These are phyloP conservation scores for Hippophae tibetana DNA, from an alignment of 306 rosid species.

Conservation along the genomic window DNA sequence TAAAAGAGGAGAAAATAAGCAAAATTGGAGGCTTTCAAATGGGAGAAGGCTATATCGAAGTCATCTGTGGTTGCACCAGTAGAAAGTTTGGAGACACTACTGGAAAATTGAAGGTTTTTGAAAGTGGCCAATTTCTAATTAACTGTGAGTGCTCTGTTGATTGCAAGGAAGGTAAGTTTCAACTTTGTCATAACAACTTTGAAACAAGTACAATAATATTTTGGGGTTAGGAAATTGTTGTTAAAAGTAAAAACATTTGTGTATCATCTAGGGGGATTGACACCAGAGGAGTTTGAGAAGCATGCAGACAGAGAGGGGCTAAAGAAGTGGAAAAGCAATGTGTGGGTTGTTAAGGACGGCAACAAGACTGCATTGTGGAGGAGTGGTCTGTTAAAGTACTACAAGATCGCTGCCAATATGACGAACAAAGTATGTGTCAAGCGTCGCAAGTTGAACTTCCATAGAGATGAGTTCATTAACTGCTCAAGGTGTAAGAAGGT, in stretches of 20 bases:
- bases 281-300: slow-evolving; percentile 33
- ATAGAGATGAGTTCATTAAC: slow-evolving; percentile 32
- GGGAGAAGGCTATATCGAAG: slow-evolving; percentile 28
- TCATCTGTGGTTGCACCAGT: slow-evolving; percentile 42
- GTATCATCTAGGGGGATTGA: slow-evolving; percentile 18
- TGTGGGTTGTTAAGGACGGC: slow-evolving; percentile 24
- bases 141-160: slow-evolving; percentile 18
- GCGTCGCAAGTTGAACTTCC: slow-evolving; percentile 18
- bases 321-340: slow-evolving; percentile 31
- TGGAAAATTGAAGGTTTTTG: slow-evolving; percentile 24
- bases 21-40: slow-evolving; percentile 12
- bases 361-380: slow-evolving; percentile 22
- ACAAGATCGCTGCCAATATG: slow-evolving; percentile 32
- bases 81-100: slow-evolving; percentile 26
- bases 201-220: too few relatives aligned
- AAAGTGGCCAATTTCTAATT: slow-evolving; percentile 27
- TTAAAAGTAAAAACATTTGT: too few relatives aligned
- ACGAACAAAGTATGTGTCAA: slow-evolving; percentile 6
- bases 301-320: slow-evolving; percentile 19
- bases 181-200: too few relatives aligned
- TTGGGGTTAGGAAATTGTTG: too few relatives aligned
- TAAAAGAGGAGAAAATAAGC: slow-evolving; percentile 21
- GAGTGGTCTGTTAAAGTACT: slow-evolving; percentile 27
- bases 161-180: slow-evolving; percentile 22
- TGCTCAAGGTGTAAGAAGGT: slow-evolving; percentile 27